Evolutionary conservation across 768 basidiomycete species (phyloP).

Genomic region (Serendipita vermifera): DNA sequence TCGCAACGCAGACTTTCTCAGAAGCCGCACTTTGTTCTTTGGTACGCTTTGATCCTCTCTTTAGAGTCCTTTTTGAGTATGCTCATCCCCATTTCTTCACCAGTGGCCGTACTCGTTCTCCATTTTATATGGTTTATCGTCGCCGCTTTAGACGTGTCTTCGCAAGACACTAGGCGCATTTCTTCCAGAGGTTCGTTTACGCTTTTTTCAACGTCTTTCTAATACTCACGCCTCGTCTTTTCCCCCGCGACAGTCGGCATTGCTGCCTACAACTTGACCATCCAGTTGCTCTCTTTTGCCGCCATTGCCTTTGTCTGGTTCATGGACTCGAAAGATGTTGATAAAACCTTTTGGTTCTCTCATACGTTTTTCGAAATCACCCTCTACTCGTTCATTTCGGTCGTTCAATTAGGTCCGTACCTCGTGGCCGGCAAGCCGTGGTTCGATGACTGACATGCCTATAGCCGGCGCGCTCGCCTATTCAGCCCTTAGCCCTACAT

Average conservation of each 20-base stretch:
- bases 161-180: background rate
- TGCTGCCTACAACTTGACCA: background rate
- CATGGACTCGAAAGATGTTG: background rate
- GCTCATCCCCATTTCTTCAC: background rate
- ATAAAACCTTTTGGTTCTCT: background rate
- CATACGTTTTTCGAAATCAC: background rate
- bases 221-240: too few species aligned
- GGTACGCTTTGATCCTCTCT: background rate
- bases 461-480: slow-evolving; percentile 7
- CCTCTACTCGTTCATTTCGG: background rate
- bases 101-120: background rate
- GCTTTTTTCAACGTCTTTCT: background rate
- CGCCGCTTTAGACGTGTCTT: background rate
- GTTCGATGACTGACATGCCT: background rate
- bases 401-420: background rate
- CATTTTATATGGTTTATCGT: background rate
- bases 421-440: background rate
- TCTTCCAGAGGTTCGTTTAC: background rate
- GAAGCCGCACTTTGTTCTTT: background rate
- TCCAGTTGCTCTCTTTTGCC: background rate
- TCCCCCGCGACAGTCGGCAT: background rate
- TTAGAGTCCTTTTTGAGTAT: background rate
- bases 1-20: background rate
- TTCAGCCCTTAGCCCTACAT: slow-evolving; percentile 2
- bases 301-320: background rate